These are phyloP conservation scores for Barnettozyma hawaiiensis DNA, from an alignment of 1,139 yeast genomes.

Conservation along the genomic window DNA sequence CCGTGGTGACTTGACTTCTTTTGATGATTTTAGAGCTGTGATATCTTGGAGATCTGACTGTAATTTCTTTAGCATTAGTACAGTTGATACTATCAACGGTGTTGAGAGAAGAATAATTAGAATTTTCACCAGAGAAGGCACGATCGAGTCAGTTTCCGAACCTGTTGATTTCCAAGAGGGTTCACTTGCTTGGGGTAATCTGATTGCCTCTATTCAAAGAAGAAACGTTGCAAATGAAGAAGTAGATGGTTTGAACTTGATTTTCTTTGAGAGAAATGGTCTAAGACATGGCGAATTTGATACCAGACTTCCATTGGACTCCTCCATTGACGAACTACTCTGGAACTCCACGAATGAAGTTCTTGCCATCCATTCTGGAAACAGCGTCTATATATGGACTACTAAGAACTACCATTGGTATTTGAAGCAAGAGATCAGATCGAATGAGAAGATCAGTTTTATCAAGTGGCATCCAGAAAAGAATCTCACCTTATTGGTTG, in stretches of 20 bases:
- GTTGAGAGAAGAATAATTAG: conserved; percentile 71
- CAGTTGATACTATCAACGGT: conserved; percentile 43
- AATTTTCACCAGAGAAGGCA: conserved; percentile 76
- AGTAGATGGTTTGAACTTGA: conserved; percentile 39
- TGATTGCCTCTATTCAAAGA: conserved; percentile 80
- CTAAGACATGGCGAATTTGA: conserved; percentile 84
- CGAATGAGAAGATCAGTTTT: conserved; percentile 36
- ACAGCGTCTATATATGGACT: conserved; percentile 80
- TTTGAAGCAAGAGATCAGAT: conserved; percentile 67
- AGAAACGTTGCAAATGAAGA: conserved; percentile 29
- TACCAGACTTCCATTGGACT: conserved; percentile 50
- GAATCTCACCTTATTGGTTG: conserved; percentile 68
- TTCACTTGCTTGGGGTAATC: conserved; percentile 79
- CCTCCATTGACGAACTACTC: conserved; percentile 43
- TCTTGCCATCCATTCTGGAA: conserved; percentile 57
- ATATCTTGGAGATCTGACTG: conserved; percentile 97
- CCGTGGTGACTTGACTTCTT: conserved; percentile 53
- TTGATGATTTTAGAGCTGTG: conserved; percentile 41
- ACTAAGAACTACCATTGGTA: conserved; percentile 95
- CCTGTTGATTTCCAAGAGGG: conserved; percentile 82
- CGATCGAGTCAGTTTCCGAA: conserved; percentile 79
- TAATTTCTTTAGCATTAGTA: conserved; percentile 67
- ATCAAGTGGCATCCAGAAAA: conserved; percentile 87
- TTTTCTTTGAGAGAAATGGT: conserved; percentile 92
- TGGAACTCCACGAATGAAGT: conserved; percentile 88